Evolutionary conservation across 352 stramenopile species (phyloP), one percentile per base, ranked within the genome.

Genomic region (Globisporangium nunn): DNA sequence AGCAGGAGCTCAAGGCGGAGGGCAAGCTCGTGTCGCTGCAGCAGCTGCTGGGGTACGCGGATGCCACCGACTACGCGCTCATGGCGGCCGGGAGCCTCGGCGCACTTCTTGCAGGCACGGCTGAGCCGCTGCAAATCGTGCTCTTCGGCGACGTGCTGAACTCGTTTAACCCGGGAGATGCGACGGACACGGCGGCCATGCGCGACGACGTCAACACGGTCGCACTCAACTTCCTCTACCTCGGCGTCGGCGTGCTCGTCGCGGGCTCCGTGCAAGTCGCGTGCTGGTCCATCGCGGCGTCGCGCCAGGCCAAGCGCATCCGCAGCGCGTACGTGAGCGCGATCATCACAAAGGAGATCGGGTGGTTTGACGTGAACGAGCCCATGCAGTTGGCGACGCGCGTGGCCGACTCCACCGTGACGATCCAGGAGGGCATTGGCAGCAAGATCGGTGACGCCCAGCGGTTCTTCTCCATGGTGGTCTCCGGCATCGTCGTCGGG

Each of bases 371-470:
- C 50, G 51, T 74, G 40, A 68, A 74, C 46, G 71, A 78, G 15
- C 52, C 67, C 3, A 70, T 64, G 50, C 54, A 72, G 33, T 28
- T 75, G 4, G 54, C 66, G 6, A 72, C 68, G n/a, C 49, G 59
- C 2, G 63, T 75, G 0, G 58, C 66, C 7, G 68, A 70, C 15
- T 66, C 62, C 6, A 72, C 53, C 1, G 74, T 88, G 15, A 69
- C 59, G 1, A 86, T 91, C 55, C 74, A 89, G 45, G 56, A 81
- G 44, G 79, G 79, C 15, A 90, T 91, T 43, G 78, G 78, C 0
- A 64, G 72, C 30, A 87, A 85, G 43, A 44, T 88, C 28, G 78
- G 76, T 2, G 74, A 87, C 10, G 73, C 64, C 3, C 56, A 81
- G 35, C 78, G 78, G 14, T 90, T 86, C 52, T 67, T 68, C 46